These are phyloP conservation scores for Saccharum hybrid DNA, from an alignment of 202 grass and related monocot species.

Conservation along the genomic window DNA sequence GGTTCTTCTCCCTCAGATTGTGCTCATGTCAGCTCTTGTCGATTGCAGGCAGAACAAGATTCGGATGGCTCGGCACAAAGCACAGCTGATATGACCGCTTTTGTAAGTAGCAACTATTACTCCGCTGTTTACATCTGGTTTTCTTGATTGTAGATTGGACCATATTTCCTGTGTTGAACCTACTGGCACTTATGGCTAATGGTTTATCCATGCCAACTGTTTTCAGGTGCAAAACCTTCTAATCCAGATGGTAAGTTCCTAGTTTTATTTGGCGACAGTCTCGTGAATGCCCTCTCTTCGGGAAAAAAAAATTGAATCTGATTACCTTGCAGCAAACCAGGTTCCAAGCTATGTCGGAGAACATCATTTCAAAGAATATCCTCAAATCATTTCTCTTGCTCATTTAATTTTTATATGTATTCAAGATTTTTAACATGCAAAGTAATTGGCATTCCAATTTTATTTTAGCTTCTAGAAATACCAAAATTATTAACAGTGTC, in stretches of 20 bases:
- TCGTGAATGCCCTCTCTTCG: not conserved
- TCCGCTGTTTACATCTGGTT: not conserved
- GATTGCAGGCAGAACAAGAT: conserved; percentile 63
- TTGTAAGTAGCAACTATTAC: conserved; percentile 56
- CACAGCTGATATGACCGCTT: conserved; percentile 78
- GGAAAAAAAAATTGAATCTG: conserved; percentile 13
- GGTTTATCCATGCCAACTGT: conserved; percentile 2
- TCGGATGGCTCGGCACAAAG: conserved; percentile 66
- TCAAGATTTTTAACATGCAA: not conserved
- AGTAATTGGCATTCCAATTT: not conserved
- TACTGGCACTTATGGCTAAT: conserved; percentile 21
- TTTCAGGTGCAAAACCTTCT: conserved; percentile 95
- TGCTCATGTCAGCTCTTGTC: conserved; percentile 21
- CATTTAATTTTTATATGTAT: not conserved
- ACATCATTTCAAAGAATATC: conserved; percentile 97
- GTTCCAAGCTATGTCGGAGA: conserved; percentile 88
- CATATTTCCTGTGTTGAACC: not conserved
- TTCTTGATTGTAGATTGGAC: not conserved
- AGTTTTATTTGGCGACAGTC: not conserved
- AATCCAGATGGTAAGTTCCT: conserved; percentile 76
- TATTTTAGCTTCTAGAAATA: conserved; percentile 23
- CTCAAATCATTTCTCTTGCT: conserved; percentile 39
- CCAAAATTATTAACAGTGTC: not conserved
- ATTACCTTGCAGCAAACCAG: conserved; percentile 76
- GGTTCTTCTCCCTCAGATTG: not conserved